These are phyloP conservation scores for Flaveria linearis DNA, from an alignment of 129 eudicot genomes.

Conservation along the genomic window DNA sequence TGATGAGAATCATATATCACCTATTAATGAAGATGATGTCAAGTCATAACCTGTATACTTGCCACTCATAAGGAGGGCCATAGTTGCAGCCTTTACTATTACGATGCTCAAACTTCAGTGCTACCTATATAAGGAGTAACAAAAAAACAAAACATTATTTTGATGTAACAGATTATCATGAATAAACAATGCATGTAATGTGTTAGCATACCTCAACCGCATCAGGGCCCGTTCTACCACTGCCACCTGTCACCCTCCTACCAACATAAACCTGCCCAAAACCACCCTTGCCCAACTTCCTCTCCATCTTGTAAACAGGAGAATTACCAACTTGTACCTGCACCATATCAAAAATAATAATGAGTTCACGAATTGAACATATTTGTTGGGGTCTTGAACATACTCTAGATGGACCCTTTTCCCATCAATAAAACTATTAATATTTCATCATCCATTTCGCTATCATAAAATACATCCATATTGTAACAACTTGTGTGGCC, in stretches of 20 bases:
- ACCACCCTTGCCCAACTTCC: slow-evolving; percentile 99
- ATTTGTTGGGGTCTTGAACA: too few species aligned
- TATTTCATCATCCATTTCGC: too few species aligned
- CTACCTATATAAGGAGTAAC: slow-evolving; percentile 52
- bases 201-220: slow-evolving; percentile 74
- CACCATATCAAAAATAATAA: slow-evolving; percentile 33
- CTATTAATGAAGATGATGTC: slow-evolving; percentile 73
- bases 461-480: too few species aligned
- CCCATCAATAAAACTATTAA: too few species aligned
- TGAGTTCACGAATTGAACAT: too few species aligned
- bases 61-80: slow-evolving; percentile 99
- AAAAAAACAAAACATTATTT: background rate
- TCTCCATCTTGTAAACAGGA: slow-evolving; percentile 79
- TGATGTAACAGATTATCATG: background rate
- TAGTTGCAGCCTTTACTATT: slow-evolving; percentile 98
- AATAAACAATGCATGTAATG: slow-evolving; percentile 4
- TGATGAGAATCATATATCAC: slow-evolving; percentile 72
- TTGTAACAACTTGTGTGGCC: too few species aligned
- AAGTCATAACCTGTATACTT: slow-evolving; percentile 88
- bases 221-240: slow-evolving; percentile 87
- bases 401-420: too few species aligned
- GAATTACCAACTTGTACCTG: too few species aligned
- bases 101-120: slow-evolving; percentile 98
- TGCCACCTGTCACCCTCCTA: slow-evolving; percentile 77
- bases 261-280: slow-evolving; percentile 99